phyloP scores from a whole-genome alignment of 2,329 filamentous ascomycete genomes.

The Xylariomycetidae sp. region DNA sequence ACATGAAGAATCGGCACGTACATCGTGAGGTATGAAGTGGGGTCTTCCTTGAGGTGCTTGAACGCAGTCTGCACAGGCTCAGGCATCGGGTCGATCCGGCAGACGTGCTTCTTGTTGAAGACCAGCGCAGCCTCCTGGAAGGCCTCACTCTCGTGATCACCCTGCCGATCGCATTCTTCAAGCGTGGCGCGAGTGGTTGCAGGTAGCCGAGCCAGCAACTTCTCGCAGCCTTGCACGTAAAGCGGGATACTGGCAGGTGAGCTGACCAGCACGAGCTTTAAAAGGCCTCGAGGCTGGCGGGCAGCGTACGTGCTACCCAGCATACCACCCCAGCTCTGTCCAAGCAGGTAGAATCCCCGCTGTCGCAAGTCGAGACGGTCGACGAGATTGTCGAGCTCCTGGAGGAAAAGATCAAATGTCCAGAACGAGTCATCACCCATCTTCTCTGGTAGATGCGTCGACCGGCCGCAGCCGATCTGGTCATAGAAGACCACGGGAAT shows the following conservation, averaged over 20 bases:
- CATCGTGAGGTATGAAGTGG: neutral
- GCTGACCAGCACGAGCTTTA: conserved; percentile 1
- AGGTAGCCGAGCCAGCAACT: neutral
- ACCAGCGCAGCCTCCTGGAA: conserved; percentile 1
- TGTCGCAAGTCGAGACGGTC: conserved; percentile 1
- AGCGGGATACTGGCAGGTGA: neutral
- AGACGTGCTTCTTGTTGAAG: neutral
- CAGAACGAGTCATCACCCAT: conserved; percentile 1
- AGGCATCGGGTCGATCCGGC: neutral
- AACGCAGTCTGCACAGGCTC: neutral
- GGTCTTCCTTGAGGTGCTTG: neutral
- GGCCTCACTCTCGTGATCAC: conserved; percentile 1
- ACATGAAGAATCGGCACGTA: conserved; percentile 1
- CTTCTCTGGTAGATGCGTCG: neutral
- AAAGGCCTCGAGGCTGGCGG: neutral
- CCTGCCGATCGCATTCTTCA: neutral
- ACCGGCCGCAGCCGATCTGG: conserved; percentile 2
- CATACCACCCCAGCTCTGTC: conserved; percentile 3
- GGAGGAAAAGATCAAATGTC: conserved; percentile 2
- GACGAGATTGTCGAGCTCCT: conserved; percentile 1
- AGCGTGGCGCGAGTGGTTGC: neutral
- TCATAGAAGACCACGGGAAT: conserved; percentile 1
- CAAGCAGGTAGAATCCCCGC: neutral
- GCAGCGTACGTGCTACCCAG: neutral
- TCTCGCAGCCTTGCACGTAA: neutral